Base-by-base conservation (phyloP, 2,329 filamentous ascomycete genomes). In the Cordyceps militaris region DNA sequence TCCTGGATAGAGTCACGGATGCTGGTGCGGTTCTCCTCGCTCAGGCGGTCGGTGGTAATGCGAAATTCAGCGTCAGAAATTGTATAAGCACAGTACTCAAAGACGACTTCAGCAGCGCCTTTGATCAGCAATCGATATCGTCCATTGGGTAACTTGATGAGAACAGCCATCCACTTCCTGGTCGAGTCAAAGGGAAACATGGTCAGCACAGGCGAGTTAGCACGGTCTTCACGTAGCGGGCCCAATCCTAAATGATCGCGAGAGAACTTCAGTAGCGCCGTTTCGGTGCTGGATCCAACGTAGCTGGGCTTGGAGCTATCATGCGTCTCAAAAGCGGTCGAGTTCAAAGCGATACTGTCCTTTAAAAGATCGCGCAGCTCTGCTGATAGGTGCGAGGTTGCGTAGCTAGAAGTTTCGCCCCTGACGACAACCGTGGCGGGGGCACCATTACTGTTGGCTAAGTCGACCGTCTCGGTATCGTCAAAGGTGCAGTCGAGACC, bases 81-180 rank as follows among this genome's bases (percentile, higher is more conserved):
- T n/a, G 73, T 65, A 23, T 66, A 70, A 10, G 70, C 71, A 57
- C 76, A 78, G 42, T 75, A 74, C 13, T 71, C 70, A 3, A 82
- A 71, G 1, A 83, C 71, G 38, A 83, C 79, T 61, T 84, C 81
- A 0, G 80, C 80, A 3, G 81, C 81, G 21, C 81, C 81, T 63
- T 84, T 84, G 60, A 82, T 76, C 23, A 81, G 71, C 1, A 82
- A 71, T 13, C 81, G 74, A 61, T 79, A 81, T 30, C 65, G 71
- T 3, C 74, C 76, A 55, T 73, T 66, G 0, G 71, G 65, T 1
- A 81, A 70, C 63, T 74, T 77, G 47, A 80, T 67, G 23, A 83
- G 73, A 2, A 78, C 77, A 3, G 77, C 81, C 79, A 84, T 84
- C 68, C 76, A 81, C 62, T 83, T 83, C 34, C 75, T 73, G 0